A percentile compares a stretch with the other conserved stretches of the same genome.
phyloP scores from a whole-genome alignment of 208 protist genomes.

The Crithidia expoeki region DNA sequence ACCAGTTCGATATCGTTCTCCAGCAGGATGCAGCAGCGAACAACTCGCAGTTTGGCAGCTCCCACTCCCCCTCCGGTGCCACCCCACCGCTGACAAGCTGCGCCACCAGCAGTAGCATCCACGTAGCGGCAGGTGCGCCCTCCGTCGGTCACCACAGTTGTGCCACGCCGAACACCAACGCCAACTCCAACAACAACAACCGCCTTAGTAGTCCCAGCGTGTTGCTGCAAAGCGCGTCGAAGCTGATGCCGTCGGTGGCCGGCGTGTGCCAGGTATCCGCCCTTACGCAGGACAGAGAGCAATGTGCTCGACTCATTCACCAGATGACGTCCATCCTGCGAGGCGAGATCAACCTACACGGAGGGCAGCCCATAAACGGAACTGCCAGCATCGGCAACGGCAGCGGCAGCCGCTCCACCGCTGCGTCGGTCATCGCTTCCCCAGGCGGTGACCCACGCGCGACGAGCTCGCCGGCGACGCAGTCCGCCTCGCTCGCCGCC shows the following conservation, averaged over 20 bases:
- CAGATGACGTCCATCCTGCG: constrained; percentile 42
- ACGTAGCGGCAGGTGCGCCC: constrained; percentile 3
- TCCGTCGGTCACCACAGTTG: constrained; percentile 1
- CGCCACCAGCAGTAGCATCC: constrained; percentile 21
- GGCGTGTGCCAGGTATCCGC: constrained; percentile 45
- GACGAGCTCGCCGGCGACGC: constrained; percentile 26
- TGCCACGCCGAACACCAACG: constrained; percentile 1
- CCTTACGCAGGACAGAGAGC: constrained; percentile 44
- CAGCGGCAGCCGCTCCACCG: constrained; percentile 4
- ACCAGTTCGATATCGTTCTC: constrained; percentile 76
- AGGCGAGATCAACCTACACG: constrained; percentile 43
- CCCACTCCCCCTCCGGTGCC: constrained; percentile 33
- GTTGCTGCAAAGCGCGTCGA: constrained; percentile 27
- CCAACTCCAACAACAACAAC: constrained; percentile 6
- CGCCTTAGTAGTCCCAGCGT: constrained; percentile 21
- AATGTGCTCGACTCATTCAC: constrained; percentile 56
- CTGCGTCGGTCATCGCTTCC: constrained; percentile 21
- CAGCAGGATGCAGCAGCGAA: constrained; percentile 45
- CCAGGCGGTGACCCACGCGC: constrained; percentile 29
- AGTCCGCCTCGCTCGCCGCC: constrained; percentile 6
- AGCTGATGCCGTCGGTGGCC: constrained; percentile 54
- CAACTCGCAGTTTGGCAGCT: constrained; percentile 26
- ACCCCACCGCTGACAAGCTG: constrained; percentile 29
- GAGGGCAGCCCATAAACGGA: neutral
- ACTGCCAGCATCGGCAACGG: constrained; percentile 9